Base-by-base conservation (phyloP, 1,284 basidiomycete genomes). In the Serendipita sp. region DNA sequence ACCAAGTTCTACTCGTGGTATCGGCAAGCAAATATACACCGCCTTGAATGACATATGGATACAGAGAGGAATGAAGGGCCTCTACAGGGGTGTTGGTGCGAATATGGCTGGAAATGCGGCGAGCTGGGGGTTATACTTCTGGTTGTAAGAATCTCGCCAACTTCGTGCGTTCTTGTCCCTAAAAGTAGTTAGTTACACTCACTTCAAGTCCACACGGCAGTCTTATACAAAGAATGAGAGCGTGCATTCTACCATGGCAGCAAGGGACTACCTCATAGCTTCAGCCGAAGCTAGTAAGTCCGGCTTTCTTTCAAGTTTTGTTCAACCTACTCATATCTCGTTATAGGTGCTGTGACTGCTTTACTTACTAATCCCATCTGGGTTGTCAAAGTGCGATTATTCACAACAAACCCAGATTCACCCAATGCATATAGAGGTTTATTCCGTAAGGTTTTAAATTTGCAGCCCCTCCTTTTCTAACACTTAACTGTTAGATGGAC, bases 301-400 rank as follows among this genome's bases (percentile, higher is more conserved):
- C 42, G 60, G 63, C 66, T 60, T 63, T 45, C 5, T 35, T 26
- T 50, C 2, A 42, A 8, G 61, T 50, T 42, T 62, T 42, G 42
- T 47, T 60, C 42, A 60, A 22, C 22, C 6, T 60, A 55, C 61
- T 61, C 1, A 43, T 45, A 8, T 34, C 42, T 64, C 32, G 43
- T 34, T 10, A 17, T 71, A 94, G 92, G 92, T 74, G 90, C 93
- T 4, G 84, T 87, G 35, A 97, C 94, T 1, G 93, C 95, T 0
- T 78, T 98, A 66, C 81, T 97, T 72, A 99, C 96, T 5, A 99
- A 99, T 73, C 96, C 96, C 0, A 85, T 99, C 68, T 99, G 95
- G 95, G 91, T 99, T 10, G 89, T 99, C 65, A 93, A 97, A 76
- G 95, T 97, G 4, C 84, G 95, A 65, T 95, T 99, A 85, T 99